Evolutionary conservation across 371 early-diverging fungal genomes (phyloP).

Genomic region (Mucor indicus): DNA sequence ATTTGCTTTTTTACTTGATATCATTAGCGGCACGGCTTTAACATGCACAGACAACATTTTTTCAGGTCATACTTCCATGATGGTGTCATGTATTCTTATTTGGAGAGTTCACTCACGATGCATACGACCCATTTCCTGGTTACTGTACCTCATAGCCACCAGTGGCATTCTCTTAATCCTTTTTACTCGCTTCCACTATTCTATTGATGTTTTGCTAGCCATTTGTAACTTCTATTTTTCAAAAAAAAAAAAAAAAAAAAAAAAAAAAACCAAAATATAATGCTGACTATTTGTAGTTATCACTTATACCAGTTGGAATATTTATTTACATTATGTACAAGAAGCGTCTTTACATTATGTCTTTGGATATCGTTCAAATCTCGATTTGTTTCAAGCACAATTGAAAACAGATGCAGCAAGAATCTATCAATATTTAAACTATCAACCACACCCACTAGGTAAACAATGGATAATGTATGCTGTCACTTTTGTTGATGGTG

Average conservation of each 20-base stretch:
- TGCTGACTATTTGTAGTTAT: conserved; percentile 17
- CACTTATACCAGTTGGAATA: conserved; percentile 32
- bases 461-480: conserved; percentile 29
- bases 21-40: conserved; percentile 30
- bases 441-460: conserved; percentile 32
- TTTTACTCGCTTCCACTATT: conserved; percentile 66
- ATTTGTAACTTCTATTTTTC: conserved; percentile 41
- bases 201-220: conserved; percentile 69
- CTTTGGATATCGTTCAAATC: conserved; percentile 25
- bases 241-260: too few relatives aligned
- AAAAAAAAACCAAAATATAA: too few relatives aligned
- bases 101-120: conserved; percentile 64
- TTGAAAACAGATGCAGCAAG: conserved; percentile 14
- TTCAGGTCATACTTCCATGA: conserved; percentile 69
- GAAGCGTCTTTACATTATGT: conserved; percentile 27
- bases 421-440: conserved; percentile 25
- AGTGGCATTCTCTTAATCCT: conserved; percentile 59
- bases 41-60: conserved; percentile 77
- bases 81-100: conserved; percentile 57
- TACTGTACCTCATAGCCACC: conserved; percentile 48
- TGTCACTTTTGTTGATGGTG: conserved; percentile 35
- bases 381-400: conserved; percentile 26
- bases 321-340: conserved; percentile 28
- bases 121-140: conserved; percentile 41
- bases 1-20: conserved; percentile 23